Evolutionary conservation across 1,284 basidiomycete species (phyloP).

Genomic region (Neolentinus lepideus): DNA sequence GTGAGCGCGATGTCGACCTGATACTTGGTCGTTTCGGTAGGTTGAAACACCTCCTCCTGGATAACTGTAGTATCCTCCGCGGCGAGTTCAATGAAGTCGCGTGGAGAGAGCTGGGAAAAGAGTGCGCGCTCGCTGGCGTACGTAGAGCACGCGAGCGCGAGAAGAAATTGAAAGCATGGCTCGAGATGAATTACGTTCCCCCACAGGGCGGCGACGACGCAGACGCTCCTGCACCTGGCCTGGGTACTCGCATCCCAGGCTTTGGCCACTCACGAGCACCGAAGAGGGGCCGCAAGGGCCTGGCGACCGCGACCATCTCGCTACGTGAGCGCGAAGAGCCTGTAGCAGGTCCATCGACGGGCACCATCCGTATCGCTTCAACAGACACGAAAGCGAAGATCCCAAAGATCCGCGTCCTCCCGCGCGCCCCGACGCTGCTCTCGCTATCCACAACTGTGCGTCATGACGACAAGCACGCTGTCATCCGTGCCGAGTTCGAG

Average conservation of each 20-base stretch:
- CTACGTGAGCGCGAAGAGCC: conserved; percentile 26
- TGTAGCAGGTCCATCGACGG: not conserved
- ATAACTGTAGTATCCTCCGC: conserved; percentile 40
- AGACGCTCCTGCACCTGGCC: not conserved
- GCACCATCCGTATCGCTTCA: not conserved
- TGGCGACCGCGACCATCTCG: conserved; percentile 51
- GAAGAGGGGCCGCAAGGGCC: conserved; percentile 39
- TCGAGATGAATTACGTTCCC: conserved; percentile 16
- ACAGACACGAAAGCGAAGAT: conserved; percentile 4
- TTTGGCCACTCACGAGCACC: conserved; percentile 3
- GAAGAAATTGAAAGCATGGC: conserved; percentile 45
- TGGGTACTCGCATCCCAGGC: not conserved
- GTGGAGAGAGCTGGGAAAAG: conserved; percentile 50
- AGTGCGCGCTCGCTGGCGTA: conserved; percentile 46
- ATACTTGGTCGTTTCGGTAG: conserved; percentile 36
- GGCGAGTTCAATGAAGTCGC: conserved; percentile 27
- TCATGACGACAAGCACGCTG: conserved; percentile 23
- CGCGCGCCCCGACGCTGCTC: conserved; percentile 29
- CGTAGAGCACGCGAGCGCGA: conserved; percentile 49
- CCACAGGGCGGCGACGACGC: not conserved
- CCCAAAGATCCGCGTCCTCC: conserved; percentile 34
- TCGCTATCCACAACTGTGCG: conserved; percentile 34
- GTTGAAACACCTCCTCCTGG: conserved; percentile 46
- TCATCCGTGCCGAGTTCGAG: conserved; percentile 42
- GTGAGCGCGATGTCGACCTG: conserved; percentile 39